Evolutionary conservation across 768 basidiomycete species (phyloP), one percentile per base, ranked within the genome.

Genomic region (Amanita phalloides): DNA sequence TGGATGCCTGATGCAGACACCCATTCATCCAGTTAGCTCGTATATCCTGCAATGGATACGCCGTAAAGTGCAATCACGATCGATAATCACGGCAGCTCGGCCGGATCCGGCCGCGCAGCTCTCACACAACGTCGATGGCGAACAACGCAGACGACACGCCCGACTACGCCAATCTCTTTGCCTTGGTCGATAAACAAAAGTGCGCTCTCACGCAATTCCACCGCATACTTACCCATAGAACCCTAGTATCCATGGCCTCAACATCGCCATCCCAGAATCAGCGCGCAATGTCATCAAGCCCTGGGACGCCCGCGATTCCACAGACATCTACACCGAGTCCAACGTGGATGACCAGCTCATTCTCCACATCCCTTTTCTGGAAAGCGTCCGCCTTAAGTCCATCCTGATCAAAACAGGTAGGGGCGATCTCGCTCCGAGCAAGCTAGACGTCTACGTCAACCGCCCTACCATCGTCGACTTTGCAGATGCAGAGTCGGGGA

Each of bases 341-440:
- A 82, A 80, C 30, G 89, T 90, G 11, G 90, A 92, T 57, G 89
- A 92, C 61, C 87, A 92, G 77, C 89, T 86, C 54, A 84, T 91
- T 59, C 73, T 92, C 54, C 87, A 90, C 63, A 66, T 92, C 45
- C 86, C 90, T 0, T 92, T 92, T 69, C 75, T 74, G 0, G 76
- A 90, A 62, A 85, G 82, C 59, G 89, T 91, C 23, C 74, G 86
- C 43, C 63, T 92, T 39, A 78, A 79, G 54, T 88, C 89, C 14
- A 62, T 92, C 5, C 60, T 90, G 17, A 66, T 92, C 50, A 91
- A 91, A 63, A 65, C 54, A 86, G 87, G 87, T n/a, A 72, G 87
- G 58, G 89, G 89, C 44, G 87, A 89, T 49, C 47, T 67, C n/a
- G 75, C 86, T 1, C 89, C 89, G 5, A 78, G 79, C n/a, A 81